These are phyloP conservation scores for Trypethelium eluteriae DNA, from an alignment of 495 filamentous ascomycete species.

Conservation along the genomic window DNA sequence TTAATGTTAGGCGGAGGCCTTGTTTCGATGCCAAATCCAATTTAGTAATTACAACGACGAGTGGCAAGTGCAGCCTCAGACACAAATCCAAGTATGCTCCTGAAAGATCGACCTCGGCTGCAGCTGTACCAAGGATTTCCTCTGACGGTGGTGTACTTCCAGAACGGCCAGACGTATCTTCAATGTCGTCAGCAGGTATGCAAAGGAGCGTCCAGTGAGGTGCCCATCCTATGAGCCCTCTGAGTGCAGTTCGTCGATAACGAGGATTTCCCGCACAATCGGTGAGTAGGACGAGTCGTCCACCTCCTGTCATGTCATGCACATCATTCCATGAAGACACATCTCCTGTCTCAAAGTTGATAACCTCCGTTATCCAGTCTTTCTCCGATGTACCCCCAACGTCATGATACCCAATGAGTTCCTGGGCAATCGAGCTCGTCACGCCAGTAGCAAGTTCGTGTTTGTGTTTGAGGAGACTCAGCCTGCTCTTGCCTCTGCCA, in stretches of 20 bases:
- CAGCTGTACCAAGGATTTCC: slow-evolving; percentile 46
- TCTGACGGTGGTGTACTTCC: slow-evolving; percentile 37
- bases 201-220: slow-evolving; percentile 90
- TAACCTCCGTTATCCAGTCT: slow-evolving; percentile 44
- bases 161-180: slow-evolving; percentile 39
- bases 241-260: slow-evolving; percentile 77
- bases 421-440: slow-evolving; percentile 88
- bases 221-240: slow-evolving; percentile 88
- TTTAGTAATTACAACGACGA: slow-evolving; percentile 82
- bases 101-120: slow-evolving; percentile 58
- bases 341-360: slow-evolving; percentile 82
- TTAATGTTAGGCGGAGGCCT: slow-evolving; percentile 59
- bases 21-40: slow-evolving; percentile 72
- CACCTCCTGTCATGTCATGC: slow-evolving; percentile 62
- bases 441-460: slow-evolving; percentile 88
- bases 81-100: slow-evolving; percentile 81
- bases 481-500: slow-evolving; percentile 77
- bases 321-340: slow-evolving; percentile 93
- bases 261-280: slow-evolving; percentile 86
- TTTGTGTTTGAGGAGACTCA: slow-evolving; percentile 84
- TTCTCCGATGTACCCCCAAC: slow-evolving; percentile 21
- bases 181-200: slow-evolving; percentile 70
- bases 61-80: slow-evolving; percentile 63
- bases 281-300: slow-evolving; percentile 75
- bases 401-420: slow-evolving; percentile 74